phyloP scores from a whole-genome alignment of 208 protist species.

The Histomonas meleagridis region DNA sequence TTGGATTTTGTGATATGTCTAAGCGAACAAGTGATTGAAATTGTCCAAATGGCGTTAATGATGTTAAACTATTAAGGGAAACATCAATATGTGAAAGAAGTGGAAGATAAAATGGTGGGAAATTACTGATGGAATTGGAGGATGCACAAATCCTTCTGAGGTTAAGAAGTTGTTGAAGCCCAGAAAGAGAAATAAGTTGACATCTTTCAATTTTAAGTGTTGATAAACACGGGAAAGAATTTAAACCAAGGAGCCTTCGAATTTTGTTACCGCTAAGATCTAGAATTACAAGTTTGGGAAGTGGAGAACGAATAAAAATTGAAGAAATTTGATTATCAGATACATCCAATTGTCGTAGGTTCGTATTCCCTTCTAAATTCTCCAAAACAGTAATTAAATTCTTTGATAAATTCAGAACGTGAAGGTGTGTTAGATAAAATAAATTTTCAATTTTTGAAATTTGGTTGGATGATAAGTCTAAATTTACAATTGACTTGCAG shows the following conservation, averaged over 20 bases:
- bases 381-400: slow-evolving; percentile 9
- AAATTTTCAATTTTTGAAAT: slow-evolving; percentile 23
- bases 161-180: neutral
- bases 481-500: neutral
- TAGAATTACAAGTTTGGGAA: neutral
- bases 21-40: slow-evolving; percentile 1
- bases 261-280: slow-evolving; percentile 3
- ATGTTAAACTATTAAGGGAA: neutral
- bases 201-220: neutral
- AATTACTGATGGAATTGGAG: neutral
- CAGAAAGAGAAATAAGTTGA: neutral
- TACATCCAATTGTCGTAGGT: neutral
- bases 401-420: neutral
- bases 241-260: neutral
- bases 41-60: neutral
- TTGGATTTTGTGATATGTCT: neutral
- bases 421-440: neutral
- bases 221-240: neutral
- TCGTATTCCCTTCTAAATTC: neutral
- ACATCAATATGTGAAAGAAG: neutral
- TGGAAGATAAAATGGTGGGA: slow-evolving; percentile 10
- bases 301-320: neutral
- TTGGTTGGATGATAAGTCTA: neutral
- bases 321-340: neutral
- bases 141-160: neutral